Evolutionary conservation across 129 eudicot species (phyloP).

Genomic region (Saussurea involucrata): DNA sequence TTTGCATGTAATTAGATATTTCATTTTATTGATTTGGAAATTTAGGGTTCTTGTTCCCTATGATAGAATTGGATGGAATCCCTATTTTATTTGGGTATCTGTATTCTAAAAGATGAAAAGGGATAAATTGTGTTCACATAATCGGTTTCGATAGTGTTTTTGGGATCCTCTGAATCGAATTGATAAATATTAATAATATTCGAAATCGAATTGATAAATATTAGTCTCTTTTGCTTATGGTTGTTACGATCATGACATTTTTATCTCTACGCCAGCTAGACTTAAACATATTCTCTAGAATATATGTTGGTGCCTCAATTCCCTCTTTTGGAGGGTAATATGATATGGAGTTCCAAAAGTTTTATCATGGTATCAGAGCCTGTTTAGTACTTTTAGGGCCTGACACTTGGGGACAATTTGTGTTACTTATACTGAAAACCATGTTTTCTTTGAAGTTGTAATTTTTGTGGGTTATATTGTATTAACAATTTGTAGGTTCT

Average conservation of each 20-base stretch:
- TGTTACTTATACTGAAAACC: neutral
- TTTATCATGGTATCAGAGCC: neutral
- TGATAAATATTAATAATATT: neutral
- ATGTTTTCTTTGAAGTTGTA: neutral
- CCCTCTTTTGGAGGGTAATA: too few species aligned
- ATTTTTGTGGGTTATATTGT: neutral
- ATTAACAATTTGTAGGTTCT: constrained; percentile 47
- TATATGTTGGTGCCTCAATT: too few species aligned
- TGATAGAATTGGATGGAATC: neutral
- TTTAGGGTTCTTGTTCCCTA: neutral
- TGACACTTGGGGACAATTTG: too few species aligned
- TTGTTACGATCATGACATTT: neutral
- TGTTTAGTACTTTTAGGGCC: neutral
- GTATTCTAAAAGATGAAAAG: neutral
- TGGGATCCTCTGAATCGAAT: neutral
- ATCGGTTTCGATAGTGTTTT: neutral
- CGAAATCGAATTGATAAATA: too few species aligned
- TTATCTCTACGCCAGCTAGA: too few species aligned
- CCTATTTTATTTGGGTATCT: neutral
- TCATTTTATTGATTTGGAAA: neutral
- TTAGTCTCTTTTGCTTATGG: too few species aligned
- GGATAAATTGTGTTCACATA: neutral
- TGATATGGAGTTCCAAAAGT: neutral
- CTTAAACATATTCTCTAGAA: too few species aligned
- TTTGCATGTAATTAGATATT: neutral